A percentile compares a stretch with the other conserved stretches of the same genome.
Conservation (phyloP, 2,329 filamentous ascomycete species). For the Magnaporthiopsis incrustans region DNA sequence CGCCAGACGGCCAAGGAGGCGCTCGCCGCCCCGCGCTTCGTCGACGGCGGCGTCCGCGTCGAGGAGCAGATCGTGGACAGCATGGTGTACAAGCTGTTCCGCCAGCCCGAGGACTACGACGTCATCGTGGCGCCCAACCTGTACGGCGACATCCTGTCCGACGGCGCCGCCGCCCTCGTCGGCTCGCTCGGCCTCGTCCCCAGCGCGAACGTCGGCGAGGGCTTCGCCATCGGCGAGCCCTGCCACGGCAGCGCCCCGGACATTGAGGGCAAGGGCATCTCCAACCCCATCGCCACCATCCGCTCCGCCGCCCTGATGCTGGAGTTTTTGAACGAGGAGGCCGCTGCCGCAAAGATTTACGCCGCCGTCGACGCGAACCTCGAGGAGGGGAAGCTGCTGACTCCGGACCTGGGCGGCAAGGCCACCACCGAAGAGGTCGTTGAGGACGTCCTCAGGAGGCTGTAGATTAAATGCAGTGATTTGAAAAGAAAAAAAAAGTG, state of each 20-base stretch:
- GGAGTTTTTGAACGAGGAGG: conserved; percentile 84
- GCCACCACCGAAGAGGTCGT: conserved; percentile 82
- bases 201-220: conserved; percentile 87
- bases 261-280: conserved; percentile 85
- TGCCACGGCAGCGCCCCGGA: conserved; percentile 96
- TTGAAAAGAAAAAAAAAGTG: neutral
- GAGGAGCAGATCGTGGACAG: conserved; percentile 99
- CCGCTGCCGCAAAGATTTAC: conserved; percentile 84
- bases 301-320: conserved; percentile 90
- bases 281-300: conserved; percentile 93
- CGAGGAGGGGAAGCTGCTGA: conserved; percentile 72
- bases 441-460: conserved; percentile 72
- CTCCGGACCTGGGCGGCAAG: conserved; percentile 82
- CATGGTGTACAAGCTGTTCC: conserved; percentile 99
- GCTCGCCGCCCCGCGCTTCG: conserved; percentile 59
- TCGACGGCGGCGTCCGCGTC: conserved; percentile 44
- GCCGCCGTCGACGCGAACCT: conserved; percentile 85
- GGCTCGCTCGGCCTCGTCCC: conserved; percentile 89
- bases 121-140: conserved; percentile 97
- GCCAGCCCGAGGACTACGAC: conserved; percentile 89
- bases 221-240: conserved; percentile 93
- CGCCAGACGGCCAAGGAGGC: conserved; percentile 68
- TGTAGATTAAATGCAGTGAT: conserved; percentile 52
- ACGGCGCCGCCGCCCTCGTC: conserved; percentile 89
- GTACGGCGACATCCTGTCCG: conserved; percentile 94